Conservation (phyloP, 805 yeast genomes). For the Pichia exigua region DNA sequence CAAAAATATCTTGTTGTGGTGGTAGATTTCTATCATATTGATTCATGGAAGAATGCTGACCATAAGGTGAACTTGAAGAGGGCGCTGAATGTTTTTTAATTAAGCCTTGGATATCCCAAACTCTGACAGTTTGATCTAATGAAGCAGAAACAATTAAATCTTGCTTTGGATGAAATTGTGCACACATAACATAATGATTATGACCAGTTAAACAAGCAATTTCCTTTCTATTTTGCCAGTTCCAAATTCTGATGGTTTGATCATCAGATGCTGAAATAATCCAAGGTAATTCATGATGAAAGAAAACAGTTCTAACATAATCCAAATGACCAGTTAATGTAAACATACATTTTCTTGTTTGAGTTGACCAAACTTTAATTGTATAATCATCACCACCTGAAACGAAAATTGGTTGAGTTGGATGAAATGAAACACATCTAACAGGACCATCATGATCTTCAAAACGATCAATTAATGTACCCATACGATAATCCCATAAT, state of each 20-base stretch:
- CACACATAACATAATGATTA: conserved; percentile 96
- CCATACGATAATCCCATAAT: conserved; percentile 99
- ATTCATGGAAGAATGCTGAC: conserved; percentile 14
- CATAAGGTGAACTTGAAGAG: conserved; percentile 15
- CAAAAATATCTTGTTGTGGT: conserved; percentile 89
- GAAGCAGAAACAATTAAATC: conserved; percentile 94
- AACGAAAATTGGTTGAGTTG: conserved; percentile 93
- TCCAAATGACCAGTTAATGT: conserved; percentile 91
- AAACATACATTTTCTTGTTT: conserved; percentile 84
- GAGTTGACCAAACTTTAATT: conserved; percentile 92
- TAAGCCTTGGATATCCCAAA: conserved; percentile 95
- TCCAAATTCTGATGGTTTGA: conserved; percentile 98
- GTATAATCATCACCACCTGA: conserved; percentile 97
- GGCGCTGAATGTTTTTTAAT: conserved; percentile 90
- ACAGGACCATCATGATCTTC: conserved; percentile 99
- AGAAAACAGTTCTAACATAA: conserved; percentile 87
- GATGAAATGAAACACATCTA: conserved; percentile 91
- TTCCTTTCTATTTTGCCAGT: conserved; percentile 98
- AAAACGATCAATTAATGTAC: conserved; percentile 88
- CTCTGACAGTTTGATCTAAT: conserved; percentile 96
- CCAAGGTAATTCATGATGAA: conserved; percentile 97
- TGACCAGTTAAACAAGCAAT: conserved; percentile 97
- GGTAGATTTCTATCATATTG: conserved; percentile 52
- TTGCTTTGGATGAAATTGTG: conserved; percentile 93
- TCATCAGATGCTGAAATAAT: conserved; percentile 93